phyloP scores from a whole-genome alignment of 2,329 filamentous ascomycete species.

The Sclerotinia nivalis region DNA sequence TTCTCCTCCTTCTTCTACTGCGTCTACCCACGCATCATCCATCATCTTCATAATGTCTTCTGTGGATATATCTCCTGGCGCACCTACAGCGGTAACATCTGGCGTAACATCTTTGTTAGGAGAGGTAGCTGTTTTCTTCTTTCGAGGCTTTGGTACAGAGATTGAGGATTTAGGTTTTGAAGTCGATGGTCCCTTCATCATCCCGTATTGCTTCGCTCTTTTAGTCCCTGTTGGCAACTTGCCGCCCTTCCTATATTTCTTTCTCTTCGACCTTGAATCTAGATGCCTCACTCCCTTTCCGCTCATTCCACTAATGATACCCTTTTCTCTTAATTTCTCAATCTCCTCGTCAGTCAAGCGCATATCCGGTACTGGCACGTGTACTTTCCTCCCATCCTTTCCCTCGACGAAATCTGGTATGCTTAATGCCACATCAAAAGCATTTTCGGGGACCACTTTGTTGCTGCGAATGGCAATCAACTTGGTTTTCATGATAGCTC shows the following conservation, averaged over 20 bases:
- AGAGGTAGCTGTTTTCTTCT: background rate
- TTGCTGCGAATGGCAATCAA: slow-evolving; percentile 66
- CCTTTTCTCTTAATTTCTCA: slow-evolving; percentile 26
- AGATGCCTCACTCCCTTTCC: slow-evolving; percentile 27
- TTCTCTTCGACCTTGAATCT: slow-evolving; percentile 23
- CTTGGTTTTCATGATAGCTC: slow-evolving; percentile 86
- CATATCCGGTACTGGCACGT: slow-evolving; percentile 38
- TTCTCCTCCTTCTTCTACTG: background rate
- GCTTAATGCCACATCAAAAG: slow-evolving; percentile 49
- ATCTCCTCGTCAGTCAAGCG: slow-evolving; percentile 34
- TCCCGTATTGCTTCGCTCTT: slow-evolving; percentile 15
- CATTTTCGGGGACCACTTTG: slow-evolving; percentile 51
- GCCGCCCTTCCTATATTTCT: slow-evolving; percentile 22
- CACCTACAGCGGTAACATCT: background rate
- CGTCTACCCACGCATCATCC: background rate
- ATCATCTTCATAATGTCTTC: slow-evolving; percentile 9
- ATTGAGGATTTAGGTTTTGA: slow-evolving; percentile 8
- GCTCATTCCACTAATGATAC: slow-evolving; percentile 19
- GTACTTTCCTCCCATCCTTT: slow-evolving; percentile 31
- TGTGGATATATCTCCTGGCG: slow-evolving; percentile 10
- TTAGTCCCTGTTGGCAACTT: slow-evolving; percentile 8
- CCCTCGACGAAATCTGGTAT: slow-evolving; percentile 39
- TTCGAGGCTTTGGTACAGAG: background rate
- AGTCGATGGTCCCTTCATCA: slow-evolving; percentile 21
- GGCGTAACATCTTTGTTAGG: background rate